Evolutionary conservation across 1,139 yeast genomes (phyloP), one percentile per base, ranked within the genome.

Genomic region (Lodderomyces pseudojiufengensis): DNA sequence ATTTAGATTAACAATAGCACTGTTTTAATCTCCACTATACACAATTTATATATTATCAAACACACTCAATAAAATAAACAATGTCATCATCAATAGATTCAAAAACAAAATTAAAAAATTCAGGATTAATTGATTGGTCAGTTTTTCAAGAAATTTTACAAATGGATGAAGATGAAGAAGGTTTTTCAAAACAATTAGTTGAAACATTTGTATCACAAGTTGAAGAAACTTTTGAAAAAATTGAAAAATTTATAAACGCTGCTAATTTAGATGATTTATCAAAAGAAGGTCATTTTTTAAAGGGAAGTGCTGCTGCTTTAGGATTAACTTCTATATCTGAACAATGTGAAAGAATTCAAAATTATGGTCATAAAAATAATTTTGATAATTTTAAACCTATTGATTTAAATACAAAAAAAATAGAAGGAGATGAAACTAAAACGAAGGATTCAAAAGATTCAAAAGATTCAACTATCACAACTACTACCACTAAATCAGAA

Each of bases 81-180:
- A n/a, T n/a, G n/a, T n/a, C n/a, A n/a, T n/a, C n/a, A n/a, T n/a
- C n/a, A n/a, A n/a, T n/a, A 18, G 20, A 18, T 18, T 18, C 20
- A 5, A 18, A 18, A 18, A 18, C 53, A 43, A 55, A 57, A 39
- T 61, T 70, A 42, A 72, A 69, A 47, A 69, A 63, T 27, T 60
- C 77, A 18, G 94, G 86, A 27, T 69, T 86, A 46, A 82, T 92
- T 40, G 92, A 88, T 55, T 87, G 95, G 96, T 67, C 76, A 33
- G 94, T 88, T 21, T 84, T 94, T 55, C 78, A 83, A 39, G 98
- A 92, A 65, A 72, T 92, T 40, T 75, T 88, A 37, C 84, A 87
- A 38, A 90, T 92, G 97, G 97, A 92, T 59, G 90, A 83, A 51
- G 92, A 84, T 49, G 96, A 86, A 51, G 95, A 84, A 49, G 92